A percentile compares a stretch with the other conserved stretches of the same genome.
These are phyloP conservation scores for Microbotryum saponariae DNA, from an alignment of 1,284 basidiomycete species.

Conservation along the genomic window DNA sequence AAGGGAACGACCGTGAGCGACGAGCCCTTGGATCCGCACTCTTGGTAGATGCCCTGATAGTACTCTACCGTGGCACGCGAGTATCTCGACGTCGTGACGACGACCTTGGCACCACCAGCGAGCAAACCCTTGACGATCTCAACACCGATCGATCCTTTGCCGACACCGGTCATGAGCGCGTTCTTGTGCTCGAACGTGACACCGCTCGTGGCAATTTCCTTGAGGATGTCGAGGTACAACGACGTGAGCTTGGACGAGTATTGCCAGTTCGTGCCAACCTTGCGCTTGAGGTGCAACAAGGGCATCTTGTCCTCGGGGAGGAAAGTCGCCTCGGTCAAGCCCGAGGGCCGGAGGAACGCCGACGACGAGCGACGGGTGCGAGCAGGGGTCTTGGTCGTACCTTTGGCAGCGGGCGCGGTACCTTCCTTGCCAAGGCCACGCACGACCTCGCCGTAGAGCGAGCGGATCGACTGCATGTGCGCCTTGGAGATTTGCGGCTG, in stretches of 20 bases:
- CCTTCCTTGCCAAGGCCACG: slow-evolving; percentile 49
- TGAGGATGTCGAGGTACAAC: slow-evolving; percentile 77
- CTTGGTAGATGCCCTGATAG: slow-evolving; percentile 96
- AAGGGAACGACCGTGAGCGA: slow-evolving; percentile 95
- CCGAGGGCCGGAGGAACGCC: slow-evolving; percentile 85
- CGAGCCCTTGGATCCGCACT: slow-evolving; percentile 86
- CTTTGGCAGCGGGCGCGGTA: slow-evolving; percentile 12
- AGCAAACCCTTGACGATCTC: slow-evolving; percentile 95
- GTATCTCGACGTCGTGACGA: slow-evolving; percentile 83
- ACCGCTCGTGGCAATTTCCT: slow-evolving; percentile 95
- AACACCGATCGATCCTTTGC: slow-evolving; percentile 93
- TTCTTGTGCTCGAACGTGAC: slow-evolving; percentile 99
- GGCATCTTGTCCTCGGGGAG: slow-evolving; percentile 86
- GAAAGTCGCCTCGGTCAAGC: slow-evolving; percentile 58
- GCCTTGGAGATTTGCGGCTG: slow-evolving; percentile 94
- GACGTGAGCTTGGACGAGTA: slow-evolving; percentile 89
- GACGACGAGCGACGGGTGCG: slow-evolving; percentile 79
- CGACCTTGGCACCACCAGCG: slow-evolving; percentile 89
- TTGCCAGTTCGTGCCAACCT: slow-evolving; percentile 92
- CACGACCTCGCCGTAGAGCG: slow-evolving; percentile 90
- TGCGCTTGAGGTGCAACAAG: slow-evolving; percentile 90
- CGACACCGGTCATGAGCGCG: slow-evolving; percentile 92
- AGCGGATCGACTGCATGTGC: slow-evolving; percentile 95
- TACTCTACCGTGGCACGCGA: slow-evolving; percentile 63
- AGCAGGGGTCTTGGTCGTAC: slow-evolving; percentile 35